phyloP scores from a whole-genome alignment of 768 basidiomycete species.

The Trametes villosa region DNA sequence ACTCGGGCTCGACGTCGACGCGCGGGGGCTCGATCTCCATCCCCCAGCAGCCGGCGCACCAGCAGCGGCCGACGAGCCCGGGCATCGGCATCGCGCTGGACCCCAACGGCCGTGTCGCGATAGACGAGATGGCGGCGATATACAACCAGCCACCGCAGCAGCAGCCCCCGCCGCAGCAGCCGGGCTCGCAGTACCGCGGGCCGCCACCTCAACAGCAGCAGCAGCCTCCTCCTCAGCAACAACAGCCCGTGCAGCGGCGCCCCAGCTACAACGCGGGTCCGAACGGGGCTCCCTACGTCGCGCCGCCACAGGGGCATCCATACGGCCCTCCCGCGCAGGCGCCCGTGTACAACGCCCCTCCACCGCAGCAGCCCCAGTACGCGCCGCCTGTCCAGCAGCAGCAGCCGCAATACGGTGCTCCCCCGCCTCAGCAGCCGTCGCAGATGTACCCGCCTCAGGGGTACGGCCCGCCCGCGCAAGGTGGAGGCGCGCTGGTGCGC shows the following conservation, averaged over 20 bases:
- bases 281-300: constrained; percentile 35
- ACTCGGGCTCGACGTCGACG: constrained; percentile 25
- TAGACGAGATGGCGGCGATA: constrained; percentile 74
- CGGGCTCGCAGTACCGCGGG: constrained; percentile 46
- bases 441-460: constrained; percentile 22
- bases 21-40: constrained; percentile 42
- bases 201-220: constrained; percentile 42
- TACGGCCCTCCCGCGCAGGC: constrained; percentile 31
- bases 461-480: constrained; percentile 16
- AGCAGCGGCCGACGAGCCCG: constrained; percentile 66
- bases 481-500: constrained; percentile 28
- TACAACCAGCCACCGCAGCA: constrained; percentile 38
- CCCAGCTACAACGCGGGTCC: constrained; percentile 24
- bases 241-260: constrained; percentile 31
- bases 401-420: constrained; percentile 28
- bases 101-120: constrained; percentile 75
- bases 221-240: constrained; percentile 34
- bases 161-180: too few species aligned
- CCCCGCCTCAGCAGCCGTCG: constrained; percentile 23
- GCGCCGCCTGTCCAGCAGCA: constrained; percentile 36
- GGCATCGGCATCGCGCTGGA: constrained; percentile 84
- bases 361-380: constrained; percentile 15
- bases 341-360: constrained; percentile 25
- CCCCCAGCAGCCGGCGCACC: constrained; percentile 29
- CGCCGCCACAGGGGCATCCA: constrained; percentile 29